These are phyloP conservation scores for Rhododendron molle DNA, from an alignment of 148 eudicot genomes.

Conservation along the genomic window DNA sequence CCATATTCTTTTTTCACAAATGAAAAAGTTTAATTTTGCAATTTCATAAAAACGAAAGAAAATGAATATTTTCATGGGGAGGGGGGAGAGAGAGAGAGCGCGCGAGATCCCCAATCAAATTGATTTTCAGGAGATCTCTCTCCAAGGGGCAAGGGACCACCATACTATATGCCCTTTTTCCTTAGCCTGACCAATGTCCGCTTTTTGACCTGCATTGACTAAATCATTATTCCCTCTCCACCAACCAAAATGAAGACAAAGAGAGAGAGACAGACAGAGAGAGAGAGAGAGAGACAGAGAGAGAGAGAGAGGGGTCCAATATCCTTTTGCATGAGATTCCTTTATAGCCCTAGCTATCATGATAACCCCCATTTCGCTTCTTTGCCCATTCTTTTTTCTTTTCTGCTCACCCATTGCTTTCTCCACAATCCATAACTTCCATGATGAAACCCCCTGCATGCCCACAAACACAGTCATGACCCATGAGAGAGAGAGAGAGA, in stretches of 20 bases:
- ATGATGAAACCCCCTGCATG: not conserved
- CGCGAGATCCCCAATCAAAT: not conserved
- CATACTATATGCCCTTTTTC: not conserved
- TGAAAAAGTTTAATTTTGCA: no score
- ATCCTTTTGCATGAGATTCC: not conserved
- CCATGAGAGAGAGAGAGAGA: not conserved
- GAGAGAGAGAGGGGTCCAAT: not conserved
- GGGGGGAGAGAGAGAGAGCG: not conserved
- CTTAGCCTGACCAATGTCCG: not conserved
- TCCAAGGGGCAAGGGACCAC: not conserved
- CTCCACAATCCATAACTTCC: not conserved
- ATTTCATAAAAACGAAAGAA: no score
- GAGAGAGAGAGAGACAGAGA: not conserved
- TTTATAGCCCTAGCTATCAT: not conserved
- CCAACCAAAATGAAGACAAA: not conserved
- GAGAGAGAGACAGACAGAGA: not conserved
- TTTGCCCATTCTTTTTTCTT: not conserved
- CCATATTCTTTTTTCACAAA: not conserved
- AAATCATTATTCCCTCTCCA: not conserved
- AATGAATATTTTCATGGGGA: no score
- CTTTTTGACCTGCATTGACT: slow-evolving; percentile 5
- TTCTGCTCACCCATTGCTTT: not conserved
- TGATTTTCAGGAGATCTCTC: not conserved
- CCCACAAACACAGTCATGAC: not conserved
- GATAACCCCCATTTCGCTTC: not conserved